Evolutionary conservation across 805 yeast genomes (phyloP), one percentile per base, ranked within the genome.

Genomic region (Starmerella gropengiesseri): DNA sequence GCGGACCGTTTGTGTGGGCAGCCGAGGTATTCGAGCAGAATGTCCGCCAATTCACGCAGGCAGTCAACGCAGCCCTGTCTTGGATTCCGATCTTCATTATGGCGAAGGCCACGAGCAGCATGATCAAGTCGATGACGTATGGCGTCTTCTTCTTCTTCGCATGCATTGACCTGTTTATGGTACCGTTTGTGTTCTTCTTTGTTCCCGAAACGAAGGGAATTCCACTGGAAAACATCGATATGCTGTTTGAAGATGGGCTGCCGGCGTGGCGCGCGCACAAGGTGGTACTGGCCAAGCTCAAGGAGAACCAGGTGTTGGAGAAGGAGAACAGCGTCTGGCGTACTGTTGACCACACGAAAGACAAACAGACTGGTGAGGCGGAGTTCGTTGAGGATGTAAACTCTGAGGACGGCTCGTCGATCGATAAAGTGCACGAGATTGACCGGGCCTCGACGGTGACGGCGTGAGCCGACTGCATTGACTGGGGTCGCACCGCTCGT

Each of bases 1-100:
- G 45, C n/a, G 45, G 45, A 2, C 45, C 45, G 3, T 42, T 42
- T 21, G 45, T 42, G 18, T 42, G 45, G 45, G 41, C 45, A 4
- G 41, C 45, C 22, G 45, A 42, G 25, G 45, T 42, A 12, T 42
- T 42, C 25, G 41, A 36, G 20, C 41, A 36, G 33, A 31, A 36
- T 17, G 14, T 42, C 12, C 45, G 45, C 7, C 41, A 37, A 14
- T 42, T 42, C 27, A 42, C 41, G n/a, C 45, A 42, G 21, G 16
- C 45, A 8, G 19, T 42, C 21, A 36, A 37, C 29, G 45, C 45
- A 1, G 37, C 45, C 6, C 25, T 36, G 27, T 42, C 45, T 11
- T 42, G 45, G 45, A 6, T 42, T 9, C 45, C 45, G 5, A 42
- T 42, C 20, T 42, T 42, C 34, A 42, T 42, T 28, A 42, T 42